phyloP scores from a whole-genome alignment of 306 rosid species.

The Sesbania bispinosa region DNA sequence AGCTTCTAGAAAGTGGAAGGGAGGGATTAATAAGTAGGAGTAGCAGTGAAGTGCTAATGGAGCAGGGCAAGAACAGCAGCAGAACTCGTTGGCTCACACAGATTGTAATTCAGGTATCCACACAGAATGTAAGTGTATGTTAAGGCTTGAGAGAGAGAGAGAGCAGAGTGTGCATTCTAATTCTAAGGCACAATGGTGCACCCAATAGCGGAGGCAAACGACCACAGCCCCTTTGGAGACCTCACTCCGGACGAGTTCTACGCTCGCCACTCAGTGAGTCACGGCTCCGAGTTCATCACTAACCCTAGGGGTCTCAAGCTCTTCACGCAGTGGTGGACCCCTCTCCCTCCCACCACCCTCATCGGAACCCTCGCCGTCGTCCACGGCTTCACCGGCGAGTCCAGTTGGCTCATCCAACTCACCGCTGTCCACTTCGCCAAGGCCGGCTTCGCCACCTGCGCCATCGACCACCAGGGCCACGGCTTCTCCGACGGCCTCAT shows the following conservation, averaged over 20 bases:
- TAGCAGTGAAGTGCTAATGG: no score
- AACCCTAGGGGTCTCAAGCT: conserved; percentile 72
- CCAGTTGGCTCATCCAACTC: conserved; percentile 95
- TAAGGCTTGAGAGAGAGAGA: no score
- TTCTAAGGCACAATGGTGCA: conserved; percentile 50
- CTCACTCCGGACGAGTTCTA: conserved; percentile 73
- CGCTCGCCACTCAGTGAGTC: conserved; percentile 70
- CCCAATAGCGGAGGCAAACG: conserved; percentile 82
- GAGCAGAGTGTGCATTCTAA: conserved; percentile 1
- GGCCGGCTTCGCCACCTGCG: conserved; percentile 83
- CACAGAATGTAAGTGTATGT: neutral
- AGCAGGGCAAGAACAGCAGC: no score
- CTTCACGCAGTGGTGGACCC: conserved; percentile 95
- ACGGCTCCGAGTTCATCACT: conserved; percentile 63
- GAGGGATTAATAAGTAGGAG: no score
- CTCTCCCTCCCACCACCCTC: conserved; percentile 52
- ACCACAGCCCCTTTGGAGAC: conserved; percentile 66
- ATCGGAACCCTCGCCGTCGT: conserved; percentile 66
- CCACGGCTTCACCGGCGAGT: conserved; percentile 93
- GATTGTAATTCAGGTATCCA: neutral
- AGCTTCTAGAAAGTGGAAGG: no score
- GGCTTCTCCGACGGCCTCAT: conserved; percentile 94
- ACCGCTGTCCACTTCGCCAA: conserved; percentile 75
- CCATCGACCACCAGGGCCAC: conserved; percentile 96
- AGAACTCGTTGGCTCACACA: neutral